phyloP scores from a whole-genome alignment of 73 alveolate genomes.

The Paramecium octaurelia region DNA sequence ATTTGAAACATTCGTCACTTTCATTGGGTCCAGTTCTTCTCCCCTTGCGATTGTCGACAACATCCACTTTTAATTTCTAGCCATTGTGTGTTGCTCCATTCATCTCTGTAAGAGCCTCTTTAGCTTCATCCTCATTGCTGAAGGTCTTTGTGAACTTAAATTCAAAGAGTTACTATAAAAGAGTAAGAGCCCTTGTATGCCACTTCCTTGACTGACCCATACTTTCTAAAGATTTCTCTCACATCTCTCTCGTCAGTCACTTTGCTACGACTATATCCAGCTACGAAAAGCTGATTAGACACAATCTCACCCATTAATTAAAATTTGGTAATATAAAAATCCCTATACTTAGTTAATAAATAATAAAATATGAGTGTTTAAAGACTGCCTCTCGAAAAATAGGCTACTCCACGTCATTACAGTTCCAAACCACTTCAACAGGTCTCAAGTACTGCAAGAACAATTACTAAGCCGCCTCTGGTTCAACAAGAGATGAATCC shows the following conservation, averaged over 20 bases:
- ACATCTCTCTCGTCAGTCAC: not conserved
- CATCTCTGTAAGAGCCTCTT: not conserved
- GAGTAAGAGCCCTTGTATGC: conserved; percentile 39
- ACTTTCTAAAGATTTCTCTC: conserved; percentile 10
- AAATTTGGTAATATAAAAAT: not conserved
- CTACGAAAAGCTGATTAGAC: conserved; percentile 19
- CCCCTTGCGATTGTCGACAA: conserved; percentile 45
- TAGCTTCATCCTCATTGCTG: not conserved
- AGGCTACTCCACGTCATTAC: conserved; percentile 4
- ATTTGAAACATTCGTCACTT: conserved; percentile 8
- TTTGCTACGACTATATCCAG: conserved; percentile 32
- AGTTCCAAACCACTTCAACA: not conserved
- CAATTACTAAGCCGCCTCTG: not conserved
- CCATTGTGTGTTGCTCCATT: not conserved
- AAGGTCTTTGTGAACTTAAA: not conserved
- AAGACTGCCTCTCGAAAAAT: conserved; percentile 28
- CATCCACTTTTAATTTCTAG: conserved; percentile 10
- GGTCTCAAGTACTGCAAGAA: not conserved
- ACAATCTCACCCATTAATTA: conserved; percentile 14
- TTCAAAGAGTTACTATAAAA: conserved; percentile 4
- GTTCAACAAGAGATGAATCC: not conserved
- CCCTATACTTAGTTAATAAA: not conserved
- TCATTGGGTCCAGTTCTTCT: conserved; percentile 43
- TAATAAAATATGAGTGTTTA: conserved; percentile 11
- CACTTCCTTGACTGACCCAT: not conserved